Evolutionary conservation across 2,329 filamentous ascomycete genomes (phyloP), one percentile per base, ranked within the genome.

Genomic region (Rugonectria rugulosa): DNA sequence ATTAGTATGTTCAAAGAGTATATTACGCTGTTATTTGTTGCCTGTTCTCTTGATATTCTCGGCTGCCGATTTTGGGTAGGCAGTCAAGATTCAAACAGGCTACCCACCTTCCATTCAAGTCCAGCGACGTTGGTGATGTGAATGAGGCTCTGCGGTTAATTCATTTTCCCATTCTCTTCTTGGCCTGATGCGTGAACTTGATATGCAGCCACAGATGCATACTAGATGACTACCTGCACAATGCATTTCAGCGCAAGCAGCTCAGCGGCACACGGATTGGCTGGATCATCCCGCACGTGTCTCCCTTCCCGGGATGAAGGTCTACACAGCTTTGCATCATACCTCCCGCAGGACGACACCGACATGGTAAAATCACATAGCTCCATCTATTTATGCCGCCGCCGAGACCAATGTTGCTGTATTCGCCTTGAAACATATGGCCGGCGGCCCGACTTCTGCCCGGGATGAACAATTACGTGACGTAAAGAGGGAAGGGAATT

Each of bases 361-460:
- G n/a, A n/a, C n/a, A n/a, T n/a, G n/a, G n/a, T n/a, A n/a, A n/a
- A 27, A 6, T 24, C 37, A 26, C 14, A 23, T 42, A 23, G 26
- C 40, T 6, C 14, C 27, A n/a, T 34, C 17, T 32, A 7, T 12
- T 9, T 14, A 53, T 21, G 34, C 43, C 43, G 43, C 21, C 43
- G 43, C 43, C 37, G 44, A 48, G 15, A 10, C 7, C n/a, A n/a
- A n/a, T n/a, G n/a, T n/a, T n/a, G n/a, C n/a, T n/a, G n/a, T 24
- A 19, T 48, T 43, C 37, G 19, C 38, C 24, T 14, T n/a, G 21
- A n/a, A 17, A 9, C 32, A 20, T 24, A 49, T 24, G 38, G 52
- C 52, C 52, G 52, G 52, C 45, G 52, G 52, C 52, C 51, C 52
- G 38, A 48, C 45, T 40, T 32, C 11, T 31, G 31, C 38, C 40